Conservation (phyloP, 176 grass and related monocot genomes). For the Pontederia crassipes region DNA sequence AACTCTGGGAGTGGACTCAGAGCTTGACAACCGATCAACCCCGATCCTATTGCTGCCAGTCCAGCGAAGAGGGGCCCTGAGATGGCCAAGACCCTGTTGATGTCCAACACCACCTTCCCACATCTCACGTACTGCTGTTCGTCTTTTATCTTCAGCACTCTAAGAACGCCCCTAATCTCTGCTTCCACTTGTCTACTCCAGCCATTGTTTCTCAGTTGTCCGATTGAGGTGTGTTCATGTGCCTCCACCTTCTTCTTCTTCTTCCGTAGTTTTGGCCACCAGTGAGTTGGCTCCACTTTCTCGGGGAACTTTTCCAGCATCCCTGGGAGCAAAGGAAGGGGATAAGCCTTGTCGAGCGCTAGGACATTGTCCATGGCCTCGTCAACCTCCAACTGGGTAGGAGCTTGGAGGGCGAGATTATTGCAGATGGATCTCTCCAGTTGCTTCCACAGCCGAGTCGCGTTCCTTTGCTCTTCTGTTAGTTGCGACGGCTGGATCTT, state of each 20-base stretch:
- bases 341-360: conserved; percentile 46
- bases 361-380: conserved; percentile 23
- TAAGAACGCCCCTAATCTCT: conserved; percentile 31
- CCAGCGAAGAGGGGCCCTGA: conserved; percentile 23
- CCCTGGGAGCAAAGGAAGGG: conserved; percentile 24
- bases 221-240: too few species aligned
- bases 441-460: conserved; percentile 34
- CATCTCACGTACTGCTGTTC: conserved; percentile 19
- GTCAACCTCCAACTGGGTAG: background rate
- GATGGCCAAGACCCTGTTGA: conserved; percentile 27
- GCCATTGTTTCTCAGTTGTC: conserved; percentile 12
- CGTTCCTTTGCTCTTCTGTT: conserved; percentile 58
- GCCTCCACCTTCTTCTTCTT: background rate
- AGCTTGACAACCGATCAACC: conserved; percentile 22
- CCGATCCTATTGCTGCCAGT: conserved; percentile 15
- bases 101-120: conserved; percentile 15
- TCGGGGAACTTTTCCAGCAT: conserved; percentile 59
- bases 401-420: background rate
- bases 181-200: conserved; percentile 44
- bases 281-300: conserved; percentile 26
- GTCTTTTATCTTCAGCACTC: conserved; percentile 37
- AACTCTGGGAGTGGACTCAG: conserved; percentile 3
- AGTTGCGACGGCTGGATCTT: conserved; percentile 63
- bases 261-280: conserved; percentile 31
- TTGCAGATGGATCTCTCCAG: conserved; percentile 27